These are phyloP conservation scores for Fusarium oligoseptatum DNA, from an alignment of 2,329 filamentous ascomycete species.

Conservation along the genomic window DNA sequence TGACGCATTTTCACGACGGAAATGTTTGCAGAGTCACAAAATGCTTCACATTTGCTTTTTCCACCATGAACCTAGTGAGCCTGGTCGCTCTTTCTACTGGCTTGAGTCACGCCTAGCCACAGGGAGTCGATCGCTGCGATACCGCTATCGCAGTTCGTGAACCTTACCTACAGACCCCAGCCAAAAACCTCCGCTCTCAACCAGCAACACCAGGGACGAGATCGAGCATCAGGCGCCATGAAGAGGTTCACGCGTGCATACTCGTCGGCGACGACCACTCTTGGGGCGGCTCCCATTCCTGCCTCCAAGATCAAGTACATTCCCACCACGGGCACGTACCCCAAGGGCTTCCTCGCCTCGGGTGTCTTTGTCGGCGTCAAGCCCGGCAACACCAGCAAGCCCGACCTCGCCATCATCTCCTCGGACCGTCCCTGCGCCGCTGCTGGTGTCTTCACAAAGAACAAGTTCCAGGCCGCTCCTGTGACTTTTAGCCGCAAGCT, in stretches of 20 bases:
- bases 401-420: slow-evolving; percentile 89
- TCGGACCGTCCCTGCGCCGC: slow-evolving; percentile 89
- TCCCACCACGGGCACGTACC: slow-evolving; percentile 86
- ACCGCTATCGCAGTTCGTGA: slow-evolving; percentile 37
- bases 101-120: slow-evolving; percentile 20
- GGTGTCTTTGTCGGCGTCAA: slow-evolving; percentile 95
- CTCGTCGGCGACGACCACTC: slow-evolving; percentile 47
- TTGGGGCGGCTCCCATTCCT: slow-evolving; percentile 65
- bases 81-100: not conserved
- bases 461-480: slow-evolving; percentile 97
- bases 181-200: slow-evolving; percentile 25
- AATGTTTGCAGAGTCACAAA: not conserved
- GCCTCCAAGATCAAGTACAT: slow-evolving; percentile 91
- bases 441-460: slow-evolving; percentile 96
- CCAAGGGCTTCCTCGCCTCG: slow-evolving; percentile 88
- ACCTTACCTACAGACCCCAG: slow-evolving; percentile 21
- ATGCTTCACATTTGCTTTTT: not conserved
- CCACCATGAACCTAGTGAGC: not conserved
- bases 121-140: slow-evolving; percentile 32
- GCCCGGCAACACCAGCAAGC: slow-evolving; percentile 88
- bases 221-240: slow-evolving; percentile 42
- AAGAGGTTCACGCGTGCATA: slow-evolving; percentile 52
- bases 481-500: slow-evolving; percentile 86
- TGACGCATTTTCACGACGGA: not conserved
- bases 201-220: slow-evolving; percentile 29